A percentile compares a stretch with the other conserved stretches of the same genome.
Evolutionary conservation across 495 filamentous ascomycete genomes (phyloP).

Genomic region (Penicillium antarcticum): DNA sequence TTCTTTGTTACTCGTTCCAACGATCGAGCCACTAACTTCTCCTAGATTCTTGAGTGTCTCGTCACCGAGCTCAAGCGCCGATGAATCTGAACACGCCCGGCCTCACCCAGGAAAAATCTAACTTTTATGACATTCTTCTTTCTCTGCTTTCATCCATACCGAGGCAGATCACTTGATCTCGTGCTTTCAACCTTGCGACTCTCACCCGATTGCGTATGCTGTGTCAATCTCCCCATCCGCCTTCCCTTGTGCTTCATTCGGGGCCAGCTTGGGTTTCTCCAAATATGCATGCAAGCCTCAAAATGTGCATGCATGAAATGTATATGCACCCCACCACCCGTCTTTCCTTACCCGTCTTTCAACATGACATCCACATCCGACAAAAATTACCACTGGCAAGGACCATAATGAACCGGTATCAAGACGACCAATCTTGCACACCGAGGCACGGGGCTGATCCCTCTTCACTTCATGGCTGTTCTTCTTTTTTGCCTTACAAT

Average conservation of each 20-base stretch:
- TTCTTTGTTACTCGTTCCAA: neutral
- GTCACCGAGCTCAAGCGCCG: slow-evolving; percentile 40
- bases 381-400: neutral
- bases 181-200: slow-evolving; percentile 8
- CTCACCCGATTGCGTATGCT: slow-evolving; percentile 1
- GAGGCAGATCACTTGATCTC: slow-evolving; percentile 8
- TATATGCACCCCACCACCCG: slow-evolving; percentile 6
- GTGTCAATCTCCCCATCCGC: slow-evolving; percentile 4
- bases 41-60: slow-evolving; percentile 43
- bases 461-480: slow-evolving; percentile 17
- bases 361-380: slow-evolving; percentile 9
- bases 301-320: slow-evolving; percentile 12
- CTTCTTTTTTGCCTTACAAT: slow-evolving; percentile 11
- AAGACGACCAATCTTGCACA: neutral
- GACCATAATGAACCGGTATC: neutral
- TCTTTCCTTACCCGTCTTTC: slow-evolving; percentile 11
- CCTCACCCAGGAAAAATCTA: slow-evolving; percentile 18
- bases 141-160: neutral
- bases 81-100: slow-evolving; percentile 17
- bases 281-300: slow-evolving; percentile 5
- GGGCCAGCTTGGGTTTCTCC: neutral
- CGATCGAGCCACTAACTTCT: slow-evolving; percentile 6
- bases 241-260: slow-evolving; percentile 8
- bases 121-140: slow-evolving; percentile 20
- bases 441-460: slow-evolving; percentile 12